Conservation (phyloP, 2,329 filamentous ascomycete species). For the Aureobasidium uvarum region DNA sequence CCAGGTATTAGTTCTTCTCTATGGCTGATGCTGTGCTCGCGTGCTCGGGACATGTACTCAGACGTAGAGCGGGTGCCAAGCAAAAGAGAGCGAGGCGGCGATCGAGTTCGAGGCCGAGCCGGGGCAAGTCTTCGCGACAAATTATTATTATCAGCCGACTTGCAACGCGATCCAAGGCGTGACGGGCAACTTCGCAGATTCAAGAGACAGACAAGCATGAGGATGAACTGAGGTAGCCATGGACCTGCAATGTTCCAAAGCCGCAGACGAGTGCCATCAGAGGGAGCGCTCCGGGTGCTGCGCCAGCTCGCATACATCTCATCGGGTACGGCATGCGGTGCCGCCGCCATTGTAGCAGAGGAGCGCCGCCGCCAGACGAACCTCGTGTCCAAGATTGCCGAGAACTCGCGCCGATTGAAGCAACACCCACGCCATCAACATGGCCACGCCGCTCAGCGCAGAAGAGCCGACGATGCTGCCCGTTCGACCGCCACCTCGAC, state of each 20-base stretch:
- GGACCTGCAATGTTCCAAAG: conserved; percentile 35
- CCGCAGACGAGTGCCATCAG: conserved; percentile 39
- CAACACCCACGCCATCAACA: conserved; percentile 25
- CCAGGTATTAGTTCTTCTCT: neutral
- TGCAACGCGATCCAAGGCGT: neutral
- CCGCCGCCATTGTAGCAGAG: conserved; percentile 40
- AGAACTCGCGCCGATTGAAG: conserved; percentile 34
- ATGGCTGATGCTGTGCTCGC: neutral
- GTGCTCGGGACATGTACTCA: neutral
- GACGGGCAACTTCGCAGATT: neutral
- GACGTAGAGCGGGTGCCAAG: neutral
- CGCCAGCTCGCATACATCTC: conserved; percentile 43
- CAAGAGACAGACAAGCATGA: neutral
- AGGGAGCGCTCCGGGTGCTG: conserved; percentile 38
- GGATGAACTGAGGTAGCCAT: conserved; percentile 22
- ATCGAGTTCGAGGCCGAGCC: neutral
- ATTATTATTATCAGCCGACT: conserved; percentile 14
- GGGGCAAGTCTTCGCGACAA: neutral
- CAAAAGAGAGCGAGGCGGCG: neutral
- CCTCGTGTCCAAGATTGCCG: conserved; percentile 38
- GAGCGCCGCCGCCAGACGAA: conserved; percentile 39
- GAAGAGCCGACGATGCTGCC: neutral
- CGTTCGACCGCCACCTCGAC: neutral
- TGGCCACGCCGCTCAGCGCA: neutral
- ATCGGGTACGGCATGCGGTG: conserved; percentile 40